Conservation (phyloP, 805 yeast species). For the Komagataella mondaviorum region DNA sequence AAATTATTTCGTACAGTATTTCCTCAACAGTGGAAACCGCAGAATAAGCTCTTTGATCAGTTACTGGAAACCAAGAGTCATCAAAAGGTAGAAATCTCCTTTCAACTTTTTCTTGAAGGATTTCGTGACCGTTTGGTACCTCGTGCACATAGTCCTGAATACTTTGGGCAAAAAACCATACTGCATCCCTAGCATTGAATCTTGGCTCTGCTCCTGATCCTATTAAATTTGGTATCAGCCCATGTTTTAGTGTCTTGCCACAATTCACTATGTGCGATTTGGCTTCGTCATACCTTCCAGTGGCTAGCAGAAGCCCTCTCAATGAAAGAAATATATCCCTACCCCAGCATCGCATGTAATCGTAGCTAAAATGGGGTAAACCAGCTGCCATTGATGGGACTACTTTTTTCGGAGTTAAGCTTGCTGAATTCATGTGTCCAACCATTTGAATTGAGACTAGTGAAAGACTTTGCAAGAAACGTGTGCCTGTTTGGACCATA, state of each 20-base stretch:
- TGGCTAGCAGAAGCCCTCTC: conserved; percentile 66
- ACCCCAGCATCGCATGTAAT: conserved; percentile 97
- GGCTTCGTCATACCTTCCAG: conserved; percentile 74
- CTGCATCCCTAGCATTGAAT: conserved; percentile 94
- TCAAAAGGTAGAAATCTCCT: conserved; percentile 79
- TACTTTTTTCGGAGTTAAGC: conserved; percentile 48
- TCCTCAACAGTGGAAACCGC: conserved; percentile 62
- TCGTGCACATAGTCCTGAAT: conserved; percentile 64
- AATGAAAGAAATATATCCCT: conserved; percentile 86
- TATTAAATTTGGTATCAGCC: conserved; percentile 82
- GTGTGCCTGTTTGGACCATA: conserved; percentile 44
- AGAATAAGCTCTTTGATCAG: conserved; percentile 65
- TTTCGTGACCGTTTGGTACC: conserved; percentile 56
- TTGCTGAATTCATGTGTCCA: conserved; percentile 59
- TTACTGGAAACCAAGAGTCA: conserved; percentile 59
- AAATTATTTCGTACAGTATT: conserved; percentile 64
- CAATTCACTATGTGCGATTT: conserved; percentile 70
- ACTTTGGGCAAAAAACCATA: conserved; percentile 87
- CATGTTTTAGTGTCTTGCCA: conserved; percentile 88
- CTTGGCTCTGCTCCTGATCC: conserved; percentile 93
- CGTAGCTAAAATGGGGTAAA: conserved; percentile 81
- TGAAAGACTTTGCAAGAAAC: conserved; percentile 69
- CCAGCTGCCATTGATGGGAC: conserved; percentile 90
- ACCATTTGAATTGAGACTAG: conserved; percentile 81
- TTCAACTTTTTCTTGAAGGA: conserved; percentile 58